Evolutionary conservation across 2,329 filamentous ascomycete species (phyloP).

Genomic region (Zasmidium citrigriseum): DNA sequence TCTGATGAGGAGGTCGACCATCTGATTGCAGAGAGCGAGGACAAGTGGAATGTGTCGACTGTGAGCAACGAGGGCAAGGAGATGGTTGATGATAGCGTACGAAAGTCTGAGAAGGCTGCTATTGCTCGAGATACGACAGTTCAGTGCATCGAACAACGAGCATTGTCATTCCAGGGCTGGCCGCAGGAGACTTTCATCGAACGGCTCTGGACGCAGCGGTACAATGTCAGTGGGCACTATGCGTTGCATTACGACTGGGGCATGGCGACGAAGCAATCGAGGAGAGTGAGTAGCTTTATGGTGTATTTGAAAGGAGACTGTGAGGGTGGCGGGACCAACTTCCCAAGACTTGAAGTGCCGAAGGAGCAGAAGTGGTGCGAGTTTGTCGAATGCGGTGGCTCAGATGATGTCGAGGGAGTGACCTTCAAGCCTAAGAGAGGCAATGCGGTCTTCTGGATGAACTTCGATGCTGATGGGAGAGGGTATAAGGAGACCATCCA

Average conservation of each 20-base stretch:
- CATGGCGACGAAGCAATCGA: conserved; percentile 28
- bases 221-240: conserved; percentile 61
- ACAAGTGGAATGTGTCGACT: conserved; percentile 56
- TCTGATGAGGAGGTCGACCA: conserved; percentile 19
- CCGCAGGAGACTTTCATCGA: conserved; percentile 59
- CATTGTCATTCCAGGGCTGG: conserved; percentile 62
- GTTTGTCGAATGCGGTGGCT: conserved; percentile 56
- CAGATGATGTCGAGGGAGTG: conserved; percentile 44
- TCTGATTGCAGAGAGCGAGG: conserved; percentile 41
- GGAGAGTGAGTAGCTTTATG: conserved; percentile 61
- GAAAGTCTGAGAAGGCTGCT: conserved; percentile 56
- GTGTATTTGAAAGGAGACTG: conserved; percentile 58
- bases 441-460: conserved; percentile 65
- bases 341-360: conserved; percentile 54
- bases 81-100: conserved; percentile 48
- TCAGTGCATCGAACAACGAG: conserved; percentile 61
- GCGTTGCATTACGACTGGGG: conserved; percentile 62
- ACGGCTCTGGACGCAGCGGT: conserved; percentile 61
- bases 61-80: conserved; percentile 53
- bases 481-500: conserved; percentile 63
- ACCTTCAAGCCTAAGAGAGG: conserved; percentile 60
- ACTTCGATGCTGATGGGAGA: conserved; percentile 56
- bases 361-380: conserved; percentile 54
- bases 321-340: conserved; percentile 62
- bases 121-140: conserved; percentile 51